Conservation (phyloP, 495 filamentous ascomycete genomes). For the Hypoxylon perforatum region DNA sequence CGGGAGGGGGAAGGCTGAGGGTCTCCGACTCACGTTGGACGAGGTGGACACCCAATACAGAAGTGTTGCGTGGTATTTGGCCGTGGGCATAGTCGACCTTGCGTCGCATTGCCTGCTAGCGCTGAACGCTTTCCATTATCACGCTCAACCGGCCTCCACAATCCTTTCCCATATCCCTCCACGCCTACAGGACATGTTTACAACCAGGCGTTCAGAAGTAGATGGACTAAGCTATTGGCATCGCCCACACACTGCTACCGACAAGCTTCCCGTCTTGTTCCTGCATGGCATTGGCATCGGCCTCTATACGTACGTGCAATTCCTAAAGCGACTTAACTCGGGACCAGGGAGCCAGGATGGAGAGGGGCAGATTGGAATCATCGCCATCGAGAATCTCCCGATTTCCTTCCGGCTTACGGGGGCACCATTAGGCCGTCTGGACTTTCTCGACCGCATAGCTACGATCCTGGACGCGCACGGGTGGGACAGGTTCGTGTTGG, state of each 20-base stretch:
- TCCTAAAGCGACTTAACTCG: conserved; percentile 64
- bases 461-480: conserved; percentile 64
- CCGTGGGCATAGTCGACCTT: conserved; percentile 52
- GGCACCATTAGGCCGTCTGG: conserved; percentile 54
- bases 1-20: conserved; percentile 63
- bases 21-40: conserved; percentile 73
- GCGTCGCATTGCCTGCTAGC: conserved; percentile 50
- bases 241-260: conserved; percentile 67
- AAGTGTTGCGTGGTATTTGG: conserved; percentile 71
- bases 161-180: conserved; percentile 65
- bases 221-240: conserved; percentile 70
- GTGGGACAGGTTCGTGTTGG: conserved; percentile 62
- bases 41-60: conserved; percentile 68
- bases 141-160: conserved; percentile 50
- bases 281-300: conserved; percentile 79
- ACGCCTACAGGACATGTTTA: conserved; percentile 59
- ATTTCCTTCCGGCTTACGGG: conserved; percentile 69
- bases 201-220: conserved; percentile 55
- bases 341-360: conserved; percentile 39
- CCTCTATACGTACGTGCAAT: conserved; percentile 68
- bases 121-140: conserved; percentile 62
- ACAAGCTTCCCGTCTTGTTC: conserved; percentile 68
- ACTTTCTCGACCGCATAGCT: conserved; percentile 63
- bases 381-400: conserved; percentile 73
- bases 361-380: conserved; percentile 67